Evolutionary conservation across 108 stramenopile genomes (phyloP), one percentile per base, ranked within the genome.

Genomic region (Cyclotella distinguenda): DNA sequence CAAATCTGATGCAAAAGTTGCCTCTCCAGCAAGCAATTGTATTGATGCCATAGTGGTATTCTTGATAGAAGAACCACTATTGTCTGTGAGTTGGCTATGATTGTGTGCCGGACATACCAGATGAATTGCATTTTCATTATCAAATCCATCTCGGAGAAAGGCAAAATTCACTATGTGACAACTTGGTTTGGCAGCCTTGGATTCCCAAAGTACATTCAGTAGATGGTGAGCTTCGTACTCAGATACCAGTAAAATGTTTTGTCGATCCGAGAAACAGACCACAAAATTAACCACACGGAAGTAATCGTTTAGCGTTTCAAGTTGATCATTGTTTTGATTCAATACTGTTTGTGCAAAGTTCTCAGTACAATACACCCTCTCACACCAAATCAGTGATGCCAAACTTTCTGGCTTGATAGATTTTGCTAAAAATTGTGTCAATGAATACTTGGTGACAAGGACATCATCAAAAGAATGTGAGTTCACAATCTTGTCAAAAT

Each of bases 201-300:
- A 16, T n/a, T 56, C 42, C 55, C 56, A 63, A 56, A 76, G 58
- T 8, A 64, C 43, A 6, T 36, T 50, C 10, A 82, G 26, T 19
- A 82, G 18, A 18, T 43, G 30, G 45, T 78, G 66, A 22, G 72
- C 77, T 64, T 82, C 81, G 31, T 43, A 77, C 39, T 78, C 77
- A 8, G 81, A 78, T 5, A 82, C 28, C 23, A 82, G 28, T 27
- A 82, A 34, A 15, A 73, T 34, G 15, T 28, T 30, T 0, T 22
- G 28, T 6, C 61, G 67, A 26, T 57, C 48, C 6, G 65, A 53
- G 35, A 82, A 77, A 18, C 13, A 22, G 26, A 82, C 46, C 7
- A 66, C 22, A 43, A 68, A 43, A 40, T 82, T 68, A 22, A 78
- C 81, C 2, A 54, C 60, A 6, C 81, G 72, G 6, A 82, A 49